phyloP scores from a whole-genome alignment of 2,329 filamentous ascomycete genomes.

The Microdochium trichocladiopsis region DNA sequence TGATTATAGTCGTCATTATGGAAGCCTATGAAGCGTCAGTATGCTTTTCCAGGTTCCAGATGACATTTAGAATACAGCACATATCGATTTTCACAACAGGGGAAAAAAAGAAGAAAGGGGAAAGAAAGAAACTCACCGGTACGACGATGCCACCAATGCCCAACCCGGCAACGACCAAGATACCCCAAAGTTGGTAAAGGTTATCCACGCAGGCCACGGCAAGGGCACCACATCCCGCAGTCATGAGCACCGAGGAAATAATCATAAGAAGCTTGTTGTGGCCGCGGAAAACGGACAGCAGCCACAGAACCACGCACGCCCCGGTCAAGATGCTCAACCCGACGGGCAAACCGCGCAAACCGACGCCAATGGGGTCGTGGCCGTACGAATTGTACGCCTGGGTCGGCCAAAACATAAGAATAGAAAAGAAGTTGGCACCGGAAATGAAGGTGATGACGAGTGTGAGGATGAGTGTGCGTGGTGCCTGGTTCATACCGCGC shows the following conservation, averaged over 20 bases:
- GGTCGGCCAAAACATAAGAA: constrained; percentile 55
- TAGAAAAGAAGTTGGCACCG: constrained; percentile 50
- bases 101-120: background rate
- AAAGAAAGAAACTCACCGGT: constrained; percentile 39
- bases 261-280: constrained; percentile 55
- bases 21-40: background rate
- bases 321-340: constrained; percentile 57
- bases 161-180: constrained; percentile 54
- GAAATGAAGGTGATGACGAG: constrained; percentile 52
- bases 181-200: constrained; percentile 43
- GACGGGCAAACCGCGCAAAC: constrained; percentile 58
- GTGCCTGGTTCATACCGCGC: constrained; percentile 28
- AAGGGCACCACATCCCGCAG: constrained; percentile 51
- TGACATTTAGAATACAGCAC: background rate
- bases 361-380: constrained; percentile 55
- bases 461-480: constrained; percentile 42
- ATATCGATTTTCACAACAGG: too few relatives aligned
- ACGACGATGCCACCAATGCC: constrained; percentile 64
- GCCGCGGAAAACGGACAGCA: constrained; percentile 50
- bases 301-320: constrained; percentile 48
- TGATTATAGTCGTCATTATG: constrained; percentile 64
- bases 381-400: constrained; percentile 60
- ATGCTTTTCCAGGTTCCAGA: too few relatives aligned
- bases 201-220: constrained; percentile 43
- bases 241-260: constrained; percentile 55